Conservation (phyloP, 2,329 filamentous ascomycete species). For the Colletotrichum orbiculare region DNA sequence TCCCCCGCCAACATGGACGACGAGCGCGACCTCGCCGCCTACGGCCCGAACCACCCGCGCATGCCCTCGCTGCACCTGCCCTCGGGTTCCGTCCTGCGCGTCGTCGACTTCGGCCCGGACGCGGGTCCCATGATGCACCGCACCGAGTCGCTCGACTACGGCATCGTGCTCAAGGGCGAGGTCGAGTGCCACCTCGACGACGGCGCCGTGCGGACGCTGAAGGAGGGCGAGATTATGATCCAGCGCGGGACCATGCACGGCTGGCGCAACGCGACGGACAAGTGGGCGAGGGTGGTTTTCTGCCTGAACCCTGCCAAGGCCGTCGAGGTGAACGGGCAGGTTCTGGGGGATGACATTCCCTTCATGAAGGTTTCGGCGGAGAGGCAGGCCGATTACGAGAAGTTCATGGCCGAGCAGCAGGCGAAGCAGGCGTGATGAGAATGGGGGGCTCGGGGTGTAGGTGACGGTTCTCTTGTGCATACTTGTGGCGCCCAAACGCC, state of each 20-base stretch:
- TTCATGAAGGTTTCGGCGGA: slow-evolving; percentile 30
- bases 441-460: neutral
- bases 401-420: slow-evolving; percentile 26
- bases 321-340: slow-evolving; percentile 34
- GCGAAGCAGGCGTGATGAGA: slow-evolving; percentile 16
- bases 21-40: slow-evolving; percentile 31
- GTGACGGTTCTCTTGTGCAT: too few relatives aligned
- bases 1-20: slow-evolving; percentile 34
- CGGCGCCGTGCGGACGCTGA: slow-evolving; percentile 51
- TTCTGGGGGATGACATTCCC: slow-evolving; percentile 32
- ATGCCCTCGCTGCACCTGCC: slow-evolving; percentile 34
- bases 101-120: slow-evolving; percentile 36
- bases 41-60: slow-evolving; percentile 31
- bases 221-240: slow-evolving; percentile 56
- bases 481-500: too few relatives aligned
- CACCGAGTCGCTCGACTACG: slow-evolving; percentile 58
- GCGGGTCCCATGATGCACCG: slow-evolving; percentile 52
- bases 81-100: slow-evolving; percentile 35
- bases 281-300: slow-evolving; percentile 36
- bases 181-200: slow-evolving; percentile 58
- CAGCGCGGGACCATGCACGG: slow-evolving; percentile 58
- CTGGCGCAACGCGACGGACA: slow-evolving; percentile 36
- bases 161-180: slow-evolving; percentile 57
- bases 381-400: slow-evolving; percentile 32
- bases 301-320: slow-evolving; percentile 52